Evolutionary conservation across 2,329 filamentous ascomycete genomes (phyloP).

Genomic region (Lithohypha guttulata): DNA sequence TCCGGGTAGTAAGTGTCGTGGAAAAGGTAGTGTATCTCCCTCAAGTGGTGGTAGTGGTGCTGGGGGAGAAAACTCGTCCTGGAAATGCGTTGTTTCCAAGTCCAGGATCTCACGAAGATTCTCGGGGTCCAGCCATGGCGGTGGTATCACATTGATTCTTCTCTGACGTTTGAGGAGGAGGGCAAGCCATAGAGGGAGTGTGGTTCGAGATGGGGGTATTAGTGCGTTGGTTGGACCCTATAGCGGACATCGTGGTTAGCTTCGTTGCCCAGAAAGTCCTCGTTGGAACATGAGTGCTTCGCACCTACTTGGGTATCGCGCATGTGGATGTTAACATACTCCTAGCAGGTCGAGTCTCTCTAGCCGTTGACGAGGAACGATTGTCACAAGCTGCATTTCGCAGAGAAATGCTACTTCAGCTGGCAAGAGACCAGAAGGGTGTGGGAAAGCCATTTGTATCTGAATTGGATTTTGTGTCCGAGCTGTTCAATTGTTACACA

Average conservation of each 20-base stretch:
- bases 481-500: too few relatives aligned
- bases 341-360: conserved; percentile 75
- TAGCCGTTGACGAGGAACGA: conserved; percentile 82
- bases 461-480: too few relatives aligned
- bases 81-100: conserved; percentile 63
- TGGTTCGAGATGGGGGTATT: conserved; percentile 66
- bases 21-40: conserved; percentile 6
- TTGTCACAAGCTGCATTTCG: conserved; percentile 93
- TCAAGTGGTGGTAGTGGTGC: conserved; percentile 40
- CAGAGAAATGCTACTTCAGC: conserved; percentile 87
- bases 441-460: conserved; percentile 54
- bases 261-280: too few relatives aligned
- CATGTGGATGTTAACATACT: conserved; percentile 48
- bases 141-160: conserved; percentile 83
- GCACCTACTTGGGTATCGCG: conserved; percentile 18
- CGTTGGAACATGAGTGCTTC: conserved; percentile 8
- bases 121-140: conserved; percentile 72
- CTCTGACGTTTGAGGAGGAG: conserved; percentile 88
- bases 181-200: conserved; percentile 86
- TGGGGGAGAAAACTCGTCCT: conserved; percentile 64
- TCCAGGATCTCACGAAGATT: conserved; percentile 69
- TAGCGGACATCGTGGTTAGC: too few relatives aligned
- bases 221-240: conserved; percentile 70
- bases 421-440: conserved; percentile 61
- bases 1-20: not conserved